Evolutionary conservation across 805 yeast species (phyloP), one percentile per base, ranked within the genome.

Genomic region (Tetrapisispora taiwanensis): DNA sequence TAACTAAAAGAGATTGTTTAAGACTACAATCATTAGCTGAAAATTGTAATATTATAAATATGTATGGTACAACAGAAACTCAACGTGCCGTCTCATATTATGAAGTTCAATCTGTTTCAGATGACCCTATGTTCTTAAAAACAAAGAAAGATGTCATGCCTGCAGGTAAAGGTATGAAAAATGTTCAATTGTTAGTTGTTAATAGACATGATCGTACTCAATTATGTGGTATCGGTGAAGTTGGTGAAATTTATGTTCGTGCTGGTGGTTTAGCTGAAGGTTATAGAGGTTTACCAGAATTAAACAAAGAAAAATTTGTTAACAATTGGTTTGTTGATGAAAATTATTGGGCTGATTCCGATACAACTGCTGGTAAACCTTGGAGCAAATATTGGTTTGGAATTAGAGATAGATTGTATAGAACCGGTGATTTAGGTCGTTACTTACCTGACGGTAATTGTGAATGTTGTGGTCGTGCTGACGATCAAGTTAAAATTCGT

Each of bases 21-120:
- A 77, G 97, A 58, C 73, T 92, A 54, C 99, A 92, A 64, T 78
- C 92, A 1, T 73, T 92, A 55, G 97, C 97, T 13, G 80, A 80
- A 61, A 90, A 92, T 58, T 94, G 86, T 44, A 71, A 66, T 60
- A 90, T 92, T 59, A 94, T 92, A 53, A 92, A 92, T 68, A 92
- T 92, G 99, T 92, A 92, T 64, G 99, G 99, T 58, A 92, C 99
- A 33, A 92, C 99, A 10, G 99, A 92, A 66, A 92, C 99, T 14
- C 99, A 94, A 71, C 78, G 99, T 61, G 92, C 99, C 1, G 99
- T 92, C 22, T 89, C 97, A 0, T 92, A 77, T 67, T 94, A 78
- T 67, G 94, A 87, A 62, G 90, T 94, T 49, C 79, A 85, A 36
- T 78, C 94, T 26, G 73, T 86, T 52, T 60, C 73, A 19, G 60